Base-by-base conservation (phyloP, 1,139 yeast genomes). In the Yamadazyma sp. region DNA sequence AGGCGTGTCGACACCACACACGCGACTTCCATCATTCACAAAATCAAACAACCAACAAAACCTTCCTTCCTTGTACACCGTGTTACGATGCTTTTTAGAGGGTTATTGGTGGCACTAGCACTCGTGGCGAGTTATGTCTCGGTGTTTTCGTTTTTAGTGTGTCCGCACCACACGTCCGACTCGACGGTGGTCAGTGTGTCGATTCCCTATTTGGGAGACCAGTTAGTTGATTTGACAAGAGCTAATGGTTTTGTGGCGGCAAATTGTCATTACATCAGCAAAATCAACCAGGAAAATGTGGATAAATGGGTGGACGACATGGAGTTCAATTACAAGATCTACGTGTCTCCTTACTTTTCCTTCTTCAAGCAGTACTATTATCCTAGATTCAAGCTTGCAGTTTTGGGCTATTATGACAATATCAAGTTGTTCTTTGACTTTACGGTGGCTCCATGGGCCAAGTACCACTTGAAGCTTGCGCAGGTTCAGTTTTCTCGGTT, bases 241-340 rank as follows among this genome's bases (percentile, higher is more conserved):
- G 32, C 20, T 10, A 30, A 33, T n/a, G 41, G 47, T 6, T 40
- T 44, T 23, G 17, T 47, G 10, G 21, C 9, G 2, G 16, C 17
- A 10, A 43, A 46, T 28, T 47, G 51, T 35, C 37, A 37, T 6
- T 36, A 41, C 14, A 37, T 46, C 6, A 38, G 38, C 21, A 32
- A 46, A 24, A 35, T 47, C 15, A 46, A 43, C 33, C 48, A 43
- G 18, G 40, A 47, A 14, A 46, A 44, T 17, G 28, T 44, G 23
- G 40, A 46, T 28, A 14, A 17, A 2, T 16, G 38, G 9, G 39
- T 46, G 13, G 46, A 44, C 22, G 27, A 43, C 16, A 12, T 41
- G 12, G 44, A 45, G 32, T 49, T 47, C 33, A 34, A 35, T n/a
- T 49, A 47, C 31, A 46, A 47, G 35, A 42, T 49, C 16, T 42